Conservation (phyloP, 2,329 filamentous ascomycete species). For the Trichoderma pleuroti region DNA sequence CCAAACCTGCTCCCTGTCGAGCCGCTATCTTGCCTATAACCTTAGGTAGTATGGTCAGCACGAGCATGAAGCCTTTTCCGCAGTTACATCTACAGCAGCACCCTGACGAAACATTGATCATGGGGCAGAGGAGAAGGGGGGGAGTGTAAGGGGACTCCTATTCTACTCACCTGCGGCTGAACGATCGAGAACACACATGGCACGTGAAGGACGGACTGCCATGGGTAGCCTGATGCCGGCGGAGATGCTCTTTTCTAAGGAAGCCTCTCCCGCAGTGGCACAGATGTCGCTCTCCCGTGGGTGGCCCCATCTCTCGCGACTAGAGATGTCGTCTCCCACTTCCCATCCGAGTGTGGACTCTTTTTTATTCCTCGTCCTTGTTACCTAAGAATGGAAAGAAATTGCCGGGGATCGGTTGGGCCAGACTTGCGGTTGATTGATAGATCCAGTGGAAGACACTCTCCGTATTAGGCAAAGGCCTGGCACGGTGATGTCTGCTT, state of each 20-base stretch:
- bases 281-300: constrained; percentile 28
- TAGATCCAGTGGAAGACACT: neutral
- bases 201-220: constrained; percentile 35
- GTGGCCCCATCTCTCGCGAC: constrained; percentile 11
- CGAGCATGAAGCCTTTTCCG: too few species aligned
- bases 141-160: neutral
- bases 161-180: constrained; percentile 37
- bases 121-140: neutral
- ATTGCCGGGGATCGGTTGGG: neutral
- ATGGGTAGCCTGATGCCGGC: constrained; percentile 40
- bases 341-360: constrained; percentile 12
- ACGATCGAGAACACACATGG: constrained; percentile 36
- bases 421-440: neutral
- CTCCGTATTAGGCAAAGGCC: neutral
- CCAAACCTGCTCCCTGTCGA: too few species aligned
- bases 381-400: neutral
- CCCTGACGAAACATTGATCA: neutral
- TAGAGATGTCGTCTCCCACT: constrained; percentile 11
- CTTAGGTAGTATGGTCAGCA: too few species aligned
- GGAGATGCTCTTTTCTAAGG: constrained; percentile 40
- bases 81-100: too few species aligned
- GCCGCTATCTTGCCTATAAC: too few species aligned
- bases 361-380: neutral
- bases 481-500: neutral
- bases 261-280: constrained; percentile 42